Evolutionary conservation across 192 early-diverging fungal genomes (phyloP).

Genomic region (Mortierella hygrophila): DNA sequence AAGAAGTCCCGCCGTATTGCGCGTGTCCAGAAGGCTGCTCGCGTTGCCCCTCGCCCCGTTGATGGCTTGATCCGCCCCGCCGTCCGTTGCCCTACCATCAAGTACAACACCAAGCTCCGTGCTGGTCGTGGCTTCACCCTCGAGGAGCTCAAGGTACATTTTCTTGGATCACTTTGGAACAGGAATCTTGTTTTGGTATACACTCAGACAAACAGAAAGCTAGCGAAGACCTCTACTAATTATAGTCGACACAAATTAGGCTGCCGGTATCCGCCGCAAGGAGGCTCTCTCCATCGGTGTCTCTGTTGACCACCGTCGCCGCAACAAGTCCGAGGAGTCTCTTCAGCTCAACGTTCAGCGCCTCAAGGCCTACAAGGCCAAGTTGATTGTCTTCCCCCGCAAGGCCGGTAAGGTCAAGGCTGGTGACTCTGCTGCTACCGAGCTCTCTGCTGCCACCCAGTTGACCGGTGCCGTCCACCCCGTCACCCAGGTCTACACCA

Average conservation of each 20-base stretch:
- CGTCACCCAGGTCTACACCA: constrained; percentile 68
- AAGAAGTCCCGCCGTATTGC: constrained; percentile 92
- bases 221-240: not conserved
- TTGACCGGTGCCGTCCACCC: constrained; percentile 75
- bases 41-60: constrained; percentile 95
- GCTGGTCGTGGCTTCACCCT: constrained; percentile 98
- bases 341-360: constrained; percentile 93
- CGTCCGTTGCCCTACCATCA: constrained; percentile 95
- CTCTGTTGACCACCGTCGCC: constrained; percentile 95
- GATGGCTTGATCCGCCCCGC: constrained; percentile 97
- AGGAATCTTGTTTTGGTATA: constrained; percentile 47
- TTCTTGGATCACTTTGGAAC: too few species aligned
- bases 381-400: constrained; percentile 97
- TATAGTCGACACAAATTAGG: constrained; percentile 57
- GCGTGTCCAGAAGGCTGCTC: constrained; percentile 94
- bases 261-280: constrained; percentile 93
- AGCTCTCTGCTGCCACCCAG: constrained; percentile 72
- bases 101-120: constrained; percentile 98
- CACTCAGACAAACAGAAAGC: constrained; percentile 15
- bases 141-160: constrained; percentile 94
- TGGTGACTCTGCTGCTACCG: constrained; percentile 73
- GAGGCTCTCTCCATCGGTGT: constrained; percentile 95
- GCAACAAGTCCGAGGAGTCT: constrained; percentile 96
- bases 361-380: constrained; percentile 93
- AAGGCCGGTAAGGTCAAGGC: constrained; percentile 92